Percentiles rank a stretch among this genome's conserved stretches.
Evolutionary conservation across 2,329 filamentous ascomycete genomes (phyloP).

Genomic region (Aspergillus brasiliensis): DNA sequence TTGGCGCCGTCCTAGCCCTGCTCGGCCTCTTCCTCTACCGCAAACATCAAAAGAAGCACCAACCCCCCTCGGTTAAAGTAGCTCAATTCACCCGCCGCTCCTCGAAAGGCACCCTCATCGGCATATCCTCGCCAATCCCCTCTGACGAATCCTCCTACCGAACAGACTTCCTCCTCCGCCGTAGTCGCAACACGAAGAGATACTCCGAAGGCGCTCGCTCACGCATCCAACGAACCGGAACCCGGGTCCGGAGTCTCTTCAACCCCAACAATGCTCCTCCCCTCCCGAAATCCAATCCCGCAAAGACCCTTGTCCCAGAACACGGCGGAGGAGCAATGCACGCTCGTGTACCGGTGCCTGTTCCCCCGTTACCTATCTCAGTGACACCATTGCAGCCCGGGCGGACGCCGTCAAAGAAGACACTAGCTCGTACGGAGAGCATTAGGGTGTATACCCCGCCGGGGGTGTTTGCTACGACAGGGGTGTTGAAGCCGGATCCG

Average conservation of each 20-base stretch:
- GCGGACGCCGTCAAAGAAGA: conserved; percentile 24
- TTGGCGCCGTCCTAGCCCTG: conserved; percentile 56
- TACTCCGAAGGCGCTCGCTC: conserved; percentile 32
- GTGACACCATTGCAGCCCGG: conserved; percentile 10
- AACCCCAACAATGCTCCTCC: conserved; percentile 16
- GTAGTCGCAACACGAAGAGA: conserved; percentile 21
- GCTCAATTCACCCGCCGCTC: conserved; percentile 35
- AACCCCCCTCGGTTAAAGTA: conserved; percentile 22
- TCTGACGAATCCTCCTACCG: conserved; percentile 45
- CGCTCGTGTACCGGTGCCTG: background rate
- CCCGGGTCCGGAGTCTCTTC: conserved; percentile 43
- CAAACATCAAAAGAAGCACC: conserved; percentile 25
- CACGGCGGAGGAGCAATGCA: background rate
- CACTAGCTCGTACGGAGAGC: conserved; percentile 44
- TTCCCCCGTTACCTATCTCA: conserved; percentile 21
- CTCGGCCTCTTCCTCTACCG: conserved; percentile 47
- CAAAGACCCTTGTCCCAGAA: background rate
- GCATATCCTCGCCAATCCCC: conserved; percentile 49
- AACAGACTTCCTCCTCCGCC: conserved; percentile 47
- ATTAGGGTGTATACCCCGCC: conserved; percentile 51
- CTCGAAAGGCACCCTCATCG: conserved; percentile 34
- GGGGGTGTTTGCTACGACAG: conserved; percentile 31
- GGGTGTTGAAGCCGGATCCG: conserved; percentile 29
- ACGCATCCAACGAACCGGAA: conserved; percentile 37
- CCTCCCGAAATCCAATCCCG: background rate